Conservation (phyloP, 2,329 filamentous ascomycete genomes). For the Cladophialophora chaetospira region DNA sequence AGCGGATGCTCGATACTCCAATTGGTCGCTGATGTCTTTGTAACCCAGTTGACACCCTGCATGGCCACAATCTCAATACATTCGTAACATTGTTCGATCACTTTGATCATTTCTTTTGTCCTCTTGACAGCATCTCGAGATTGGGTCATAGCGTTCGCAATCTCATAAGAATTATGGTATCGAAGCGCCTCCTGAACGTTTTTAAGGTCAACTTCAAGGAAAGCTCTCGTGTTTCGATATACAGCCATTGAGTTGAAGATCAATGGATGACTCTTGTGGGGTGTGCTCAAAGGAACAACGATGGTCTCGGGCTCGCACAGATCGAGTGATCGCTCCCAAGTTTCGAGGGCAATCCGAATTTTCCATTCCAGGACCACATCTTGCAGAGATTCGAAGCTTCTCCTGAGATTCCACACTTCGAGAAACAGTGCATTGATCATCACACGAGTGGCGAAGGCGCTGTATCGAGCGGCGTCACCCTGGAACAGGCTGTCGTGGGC, state of each 20-base stretch:
- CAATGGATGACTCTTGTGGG: constrained; percentile 92
- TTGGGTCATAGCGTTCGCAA: constrained; percentile 93
- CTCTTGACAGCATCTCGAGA: constrained; percentile 92
- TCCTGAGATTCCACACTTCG: constrained; percentile 98
- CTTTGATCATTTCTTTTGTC: constrained; percentile 96
- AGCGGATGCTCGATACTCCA: constrained; percentile 99
- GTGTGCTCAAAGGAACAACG: constrained; percentile 84
- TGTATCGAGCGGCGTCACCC: constrained; percentile 86
- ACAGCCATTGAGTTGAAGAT: constrained; percentile 98
- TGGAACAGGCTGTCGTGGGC: constrained; percentile 96
- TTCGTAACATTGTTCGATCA: constrained; percentile 96
- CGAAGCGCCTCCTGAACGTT: constrained; percentile 92
- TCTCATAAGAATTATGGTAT: constrained; percentile 96
- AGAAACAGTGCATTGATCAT: constrained; percentile 99
- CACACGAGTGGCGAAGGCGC: constrained; percentile 92
- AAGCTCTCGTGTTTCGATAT: constrained; percentile 89
- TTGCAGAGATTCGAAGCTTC: constrained; percentile 94
- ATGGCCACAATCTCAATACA: constrained; percentile 94
- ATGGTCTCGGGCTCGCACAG: constrained; percentile 90
- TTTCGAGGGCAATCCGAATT: constrained; percentile 89
- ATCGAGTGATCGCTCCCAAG: constrained; percentile 97
- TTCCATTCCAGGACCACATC: constrained; percentile 99
- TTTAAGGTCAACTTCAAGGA: constrained; percentile 93
- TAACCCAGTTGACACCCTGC: constrained; percentile 95
- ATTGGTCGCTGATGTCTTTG: constrained; percentile 95